These are phyloP conservation scores for Coemansia sp. DNA, from an alignment of 192 early-diverging fungal genomes.

Conservation along the genomic window DNA sequence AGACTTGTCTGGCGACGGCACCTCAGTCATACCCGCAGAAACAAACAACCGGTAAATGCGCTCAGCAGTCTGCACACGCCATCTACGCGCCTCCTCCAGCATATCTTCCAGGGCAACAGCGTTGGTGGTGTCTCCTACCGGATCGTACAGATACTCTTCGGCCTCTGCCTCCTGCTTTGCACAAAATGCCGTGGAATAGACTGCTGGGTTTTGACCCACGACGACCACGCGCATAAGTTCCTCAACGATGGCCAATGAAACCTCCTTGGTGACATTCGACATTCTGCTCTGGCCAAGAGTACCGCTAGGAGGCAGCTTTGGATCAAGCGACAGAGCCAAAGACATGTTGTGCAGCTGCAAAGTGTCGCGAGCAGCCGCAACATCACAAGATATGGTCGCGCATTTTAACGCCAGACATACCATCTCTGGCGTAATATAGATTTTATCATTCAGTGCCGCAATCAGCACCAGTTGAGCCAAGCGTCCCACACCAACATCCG, in stretches of 20 bases:
- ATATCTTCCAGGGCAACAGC: background rate
- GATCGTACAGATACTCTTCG: constrained; percentile 23
- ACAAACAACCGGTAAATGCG: constrained; percentile 37
- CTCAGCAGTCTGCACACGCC: constrained; percentile 37
- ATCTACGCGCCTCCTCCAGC: background rate
- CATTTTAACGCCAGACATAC: constrained; percentile 11
- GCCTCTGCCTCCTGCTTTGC: constrained; percentile 11
- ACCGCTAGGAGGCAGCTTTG: background rate
- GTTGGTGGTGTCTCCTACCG: constrained; percentile 1
- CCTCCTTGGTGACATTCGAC: background rate
- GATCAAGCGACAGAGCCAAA: constrained; percentile 29
- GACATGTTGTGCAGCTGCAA: constrained; percentile 16
- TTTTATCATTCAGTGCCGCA: constrained; percentile 18
- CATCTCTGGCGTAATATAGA: constrained; percentile 1
- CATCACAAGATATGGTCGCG: constrained; percentile 11
- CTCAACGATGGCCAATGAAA: constrained; percentile 8
- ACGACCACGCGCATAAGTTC: constrained; percentile 7
- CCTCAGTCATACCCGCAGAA: constrained; percentile 29
- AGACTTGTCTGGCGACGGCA: constrained; percentile 28
- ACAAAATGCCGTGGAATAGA: background rate
- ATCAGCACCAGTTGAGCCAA: constrained; percentile 22
- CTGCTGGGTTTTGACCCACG: constrained; percentile 23
- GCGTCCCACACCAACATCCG: constrained; percentile 9
- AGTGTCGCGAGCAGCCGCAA: constrained; percentile 28
- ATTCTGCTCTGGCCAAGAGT: background rate